Evolutionary conservation across 2,329 filamentous ascomycete species (phyloP), one percentile per base, ranked within the genome.

Genomic region (Botrytis squamosa): DNA sequence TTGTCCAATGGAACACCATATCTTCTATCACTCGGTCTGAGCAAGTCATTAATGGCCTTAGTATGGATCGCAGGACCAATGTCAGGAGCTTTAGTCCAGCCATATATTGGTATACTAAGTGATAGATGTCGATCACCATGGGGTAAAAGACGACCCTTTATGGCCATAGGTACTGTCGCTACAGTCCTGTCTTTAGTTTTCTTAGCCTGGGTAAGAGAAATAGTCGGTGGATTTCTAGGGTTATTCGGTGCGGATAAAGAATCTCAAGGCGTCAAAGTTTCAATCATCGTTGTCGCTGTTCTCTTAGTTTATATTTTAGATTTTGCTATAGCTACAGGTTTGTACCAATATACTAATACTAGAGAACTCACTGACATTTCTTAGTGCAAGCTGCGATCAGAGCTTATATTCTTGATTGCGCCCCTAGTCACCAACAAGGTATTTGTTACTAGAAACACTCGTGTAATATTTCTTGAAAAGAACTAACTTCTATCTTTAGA

Each of bases 351-450:
- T 36, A 12, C n/a, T 14, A 52, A 66, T 18, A n/a, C 60, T 38
- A 22, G 20, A 49, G 29, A 46, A 38, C n/a, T 6, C 36, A 42
- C 68, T 79, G 73, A 80, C 38, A 46, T 42, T 18, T 71, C 70
- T 46, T 33, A 88, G 93, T 98, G 49, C 95, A 98, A 87, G 95
- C 96, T 67, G 93, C 91, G 7, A 93, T 98, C 80, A 89, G 95
- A 77, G 94, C 95, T 38, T 97, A 97, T 81, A 97, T 98, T 72
- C 93, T 98, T 38, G 95, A 98, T 81, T 95, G 94, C 80, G 93
- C 93, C 0, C 96, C 96, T 0, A 89, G 93, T 1, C 95, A 98
- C 80, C 95, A 98, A 82, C 95, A 98, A 84, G 85, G 85, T 85
- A 76, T 76, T 81, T 73, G 1, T 55, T 38, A 36, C 36, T 7